Evolutionary conservation across 352 stramenopile species (phyloP).

Genomic region (Stramenopiles sp.): DNA sequence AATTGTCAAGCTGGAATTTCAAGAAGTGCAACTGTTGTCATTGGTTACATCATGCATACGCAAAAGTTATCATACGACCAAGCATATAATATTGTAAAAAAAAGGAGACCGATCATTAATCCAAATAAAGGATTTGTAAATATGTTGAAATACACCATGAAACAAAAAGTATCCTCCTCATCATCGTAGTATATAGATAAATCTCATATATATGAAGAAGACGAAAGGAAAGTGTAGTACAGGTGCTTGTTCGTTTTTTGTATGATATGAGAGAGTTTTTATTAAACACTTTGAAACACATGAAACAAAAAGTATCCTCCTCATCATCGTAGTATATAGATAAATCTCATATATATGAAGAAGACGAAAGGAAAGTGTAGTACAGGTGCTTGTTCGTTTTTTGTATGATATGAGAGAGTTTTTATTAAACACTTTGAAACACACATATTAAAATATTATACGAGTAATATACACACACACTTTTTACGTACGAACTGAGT

Average conservation of each 20-base stretch:
- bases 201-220: too few species aligned
- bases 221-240: background rate
- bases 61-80: background rate
- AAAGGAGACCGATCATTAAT: background rate
- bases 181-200: background rate
- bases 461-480: too few species aligned
- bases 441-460: background rate
- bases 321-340: background rate
- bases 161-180: background rate
- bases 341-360: background rate
- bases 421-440: background rate
- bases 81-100: background rate
- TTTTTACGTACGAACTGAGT: too few species aligned
- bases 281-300: background rate
- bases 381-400: background rate
- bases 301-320: background rate
- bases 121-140: constrained; percentile 6
- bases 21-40: background rate
- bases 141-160: background rate
- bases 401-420: background rate
- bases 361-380: background rate
- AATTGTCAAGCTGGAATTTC: background rate
- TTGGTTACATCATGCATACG: background rate
- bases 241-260: too few species aligned
- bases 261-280: too few species aligned